Base-by-base conservation (phyloP, 768 basidiomycete genomes). In the Rickenella mellea region DNA sequence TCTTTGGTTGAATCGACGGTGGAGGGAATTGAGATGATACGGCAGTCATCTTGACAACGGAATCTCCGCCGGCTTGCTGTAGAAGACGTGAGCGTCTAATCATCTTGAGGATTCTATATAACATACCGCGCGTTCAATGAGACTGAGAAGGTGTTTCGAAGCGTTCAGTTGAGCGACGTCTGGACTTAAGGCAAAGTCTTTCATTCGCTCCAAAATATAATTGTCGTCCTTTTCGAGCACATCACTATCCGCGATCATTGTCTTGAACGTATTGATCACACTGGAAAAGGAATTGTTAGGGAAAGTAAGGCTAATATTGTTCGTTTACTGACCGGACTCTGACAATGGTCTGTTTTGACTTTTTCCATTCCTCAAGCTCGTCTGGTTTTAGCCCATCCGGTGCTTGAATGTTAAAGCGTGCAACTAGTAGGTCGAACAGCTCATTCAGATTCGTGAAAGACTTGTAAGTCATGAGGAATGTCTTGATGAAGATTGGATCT, bases 391-490 rank as follows among this genome's bases (percentile, higher is more conserved):
- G 55, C 5, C 73, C 78, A 5, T 73, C 68, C 0, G 92, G 94
- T 19, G 86, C 71, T 38, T 75, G 69, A 21, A 92, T 81, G 51
- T 73, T 70, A 63, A 91, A 98, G 14, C 94, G 79, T 32, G 74
- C 69, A 6, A 85, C 73, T 15, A 98, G 78, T 14, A 84, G 69
- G 44, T 90, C 80, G 42, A 94, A 82, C 7, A 98, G 65, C 37
- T 90, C 82, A 43, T 86, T 76, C 33, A 86, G 67, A 5, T 80
- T 81, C 12, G 87, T 88, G 61, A 98, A 97, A 1, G 90, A 92
- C 55, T 92, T 89, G 70, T 89, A 96, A 1, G 94, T 96, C 77
- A 96, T 83, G 49, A 98, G 63, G 73, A 98, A 98, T 1, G 92
- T 82, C 56, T 83, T 81, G 58, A 73, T 85, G 63, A 83, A 94